Base-by-base conservation (phyloP, 768 basidiomycete species). In the Neoboletus subvelutipes region DNA sequence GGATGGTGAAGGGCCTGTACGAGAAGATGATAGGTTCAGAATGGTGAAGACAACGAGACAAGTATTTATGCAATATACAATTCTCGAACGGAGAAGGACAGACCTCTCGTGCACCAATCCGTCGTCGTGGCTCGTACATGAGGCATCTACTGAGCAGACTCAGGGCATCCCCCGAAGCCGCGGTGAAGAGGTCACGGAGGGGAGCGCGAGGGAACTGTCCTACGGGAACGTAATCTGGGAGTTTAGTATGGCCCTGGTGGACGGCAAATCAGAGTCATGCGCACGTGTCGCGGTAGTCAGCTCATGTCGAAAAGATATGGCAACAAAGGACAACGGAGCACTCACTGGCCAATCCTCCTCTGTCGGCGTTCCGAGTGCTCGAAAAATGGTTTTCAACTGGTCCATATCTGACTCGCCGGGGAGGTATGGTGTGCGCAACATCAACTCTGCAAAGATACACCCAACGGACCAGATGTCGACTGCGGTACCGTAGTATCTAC, bases 381-480 rank as follows among this genome's bases (percentile, higher is more conserved):
- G 86, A 70, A 97, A 98, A 50, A 86, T 95, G 36, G 89, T 92
- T 71, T 94, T 95, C 33, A 99, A 75, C 68, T 99, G 97, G 72
- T 97, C 96, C 83, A 99, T 89, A 71, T 98, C 97, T 50, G 85
- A 90, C 62, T 97, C 95, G 18, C 95, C 97, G 2, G 97, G 88
- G 28, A 98, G 81, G 67, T 97, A 99, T 2, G 97, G 97, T 26
- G 90, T 94, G 17, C 97, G 85, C 34, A 98, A 78, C 90, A 98
- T 96, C 50, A 98, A 82, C 70, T 99, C 97, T 4, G 96, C 93
- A 67, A 98, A 96, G 61, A 99, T 99, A 62, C 94, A 97, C 1
- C 96, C 96, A 4, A 97, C 89, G 11, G 95, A 97, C 96, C 96
- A 99, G 33, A 94, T 84, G 71, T 99, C 96, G 55, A 97, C 94